Conservation (phyloP, 2,329 filamentous ascomycete species). For the Paecilomyces formosus region DNA sequence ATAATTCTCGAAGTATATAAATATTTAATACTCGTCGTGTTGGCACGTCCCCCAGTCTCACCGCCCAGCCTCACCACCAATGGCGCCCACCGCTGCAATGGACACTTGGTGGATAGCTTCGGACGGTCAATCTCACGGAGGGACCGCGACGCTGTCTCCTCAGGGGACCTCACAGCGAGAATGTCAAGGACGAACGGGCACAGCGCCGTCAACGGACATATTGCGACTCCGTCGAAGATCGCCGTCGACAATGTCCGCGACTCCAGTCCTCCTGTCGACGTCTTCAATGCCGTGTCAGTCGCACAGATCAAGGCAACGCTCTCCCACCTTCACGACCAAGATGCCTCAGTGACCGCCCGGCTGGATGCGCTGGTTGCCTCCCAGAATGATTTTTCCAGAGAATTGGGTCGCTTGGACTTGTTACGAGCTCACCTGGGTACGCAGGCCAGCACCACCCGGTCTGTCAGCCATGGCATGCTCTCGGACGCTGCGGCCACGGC, state of each 20-base stretch:
- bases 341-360: slow-evolving; percentile 64
- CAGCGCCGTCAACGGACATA: slow-evolving; percentile 19
- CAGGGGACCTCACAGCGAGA: neutral
- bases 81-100: neutral
- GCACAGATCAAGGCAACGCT: slow-evolving; percentile 75
- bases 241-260: slow-evolving; percentile 4
- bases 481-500: slow-evolving; percentile 79
- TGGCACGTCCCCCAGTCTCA: neutral
- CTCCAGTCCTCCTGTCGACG: slow-evolving; percentile 21
- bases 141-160: neutral
- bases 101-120: neutral
- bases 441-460: slow-evolving; percentile 74
- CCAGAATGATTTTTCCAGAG: slow-evolving; percentile 78
- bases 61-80: neutral
- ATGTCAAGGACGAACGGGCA: slow-evolving; percentile 13
- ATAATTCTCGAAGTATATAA: too few relatives aligned
- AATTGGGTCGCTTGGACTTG: slow-evolving; percentile 79
- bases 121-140: neutral
- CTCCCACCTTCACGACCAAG: slow-evolving; percentile 65
- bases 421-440: slow-evolving; percentile 81
- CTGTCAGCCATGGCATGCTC: slow-evolving; percentile 86
- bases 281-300: slow-evolving; percentile 66
- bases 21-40: neutral
- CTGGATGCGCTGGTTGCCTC: slow-evolving; percentile 72
- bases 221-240: neutral